A percentile compares a stretch with the other conserved stretches of the same genome.
phyloP scores from a whole-genome alignment of 495 filamentous ascomycete species.

The Annulohypoxylon bovei region DNA sequence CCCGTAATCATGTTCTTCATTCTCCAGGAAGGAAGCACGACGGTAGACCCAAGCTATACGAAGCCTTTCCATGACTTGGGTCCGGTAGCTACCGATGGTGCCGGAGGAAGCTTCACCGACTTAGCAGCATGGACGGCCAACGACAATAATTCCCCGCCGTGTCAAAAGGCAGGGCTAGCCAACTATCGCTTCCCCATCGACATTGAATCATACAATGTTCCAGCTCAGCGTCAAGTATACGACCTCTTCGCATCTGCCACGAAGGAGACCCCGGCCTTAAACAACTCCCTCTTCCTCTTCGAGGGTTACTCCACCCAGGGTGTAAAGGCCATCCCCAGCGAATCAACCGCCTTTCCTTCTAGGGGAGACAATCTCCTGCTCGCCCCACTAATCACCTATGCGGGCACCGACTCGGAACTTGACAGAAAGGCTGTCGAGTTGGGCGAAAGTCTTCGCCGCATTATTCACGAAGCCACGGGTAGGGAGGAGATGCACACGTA shows the following conservation, averaged over 20 bases:
- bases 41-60: constrained; percentile 52
- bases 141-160: constrained; percentile 42
- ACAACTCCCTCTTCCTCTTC: constrained; percentile 61
- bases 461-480: constrained; percentile 54
- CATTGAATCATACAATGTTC: constrained; percentile 52
- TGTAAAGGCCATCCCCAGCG: constrained; percentile 51
- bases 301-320: constrained; percentile 63
- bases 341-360: constrained; percentile 49
- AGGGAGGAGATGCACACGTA: constrained; percentile 56
- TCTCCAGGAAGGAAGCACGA: constrained; percentile 55
- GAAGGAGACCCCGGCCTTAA: constrained; percentile 33
- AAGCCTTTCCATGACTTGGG: constrained; percentile 55
- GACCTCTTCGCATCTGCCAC: constrained; percentile 52
- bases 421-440: constrained; percentile 49
- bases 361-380: constrained; percentile 58
- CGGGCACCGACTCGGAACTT: constrained; percentile 48
- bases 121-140: constrained; percentile 55
- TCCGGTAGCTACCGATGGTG: constrained; percentile 42
- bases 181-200: constrained; percentile 62
- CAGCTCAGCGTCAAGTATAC: constrained; percentile 53
- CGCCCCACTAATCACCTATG: constrained; percentile 53
- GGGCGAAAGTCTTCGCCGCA: constrained; percentile 54
- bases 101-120: constrained; percentile 52
- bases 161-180: constrained; percentile 53
- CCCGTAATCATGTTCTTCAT: constrained; percentile 59